Percentiles rank a stretch among this genome's conserved stretches.
Conservation (phyloP, 768 basidiomycete species). For the Tephrocybe sp. region DNA sequence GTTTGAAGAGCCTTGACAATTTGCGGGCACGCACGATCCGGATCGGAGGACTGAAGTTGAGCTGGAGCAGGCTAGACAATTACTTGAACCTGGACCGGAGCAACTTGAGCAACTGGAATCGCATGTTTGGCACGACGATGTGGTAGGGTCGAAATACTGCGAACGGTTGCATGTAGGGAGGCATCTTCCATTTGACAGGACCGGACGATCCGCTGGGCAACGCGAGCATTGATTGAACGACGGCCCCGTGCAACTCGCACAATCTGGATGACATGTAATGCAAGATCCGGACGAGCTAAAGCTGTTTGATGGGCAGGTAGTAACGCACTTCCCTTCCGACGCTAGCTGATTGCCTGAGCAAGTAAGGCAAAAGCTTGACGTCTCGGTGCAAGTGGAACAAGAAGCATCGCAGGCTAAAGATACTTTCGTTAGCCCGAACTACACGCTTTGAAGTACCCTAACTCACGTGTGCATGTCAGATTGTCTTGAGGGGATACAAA, state of each 20-base stretch:
- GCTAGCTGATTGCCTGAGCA: conserved; percentile 69
- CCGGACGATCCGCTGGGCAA: conserved; percentile 66
- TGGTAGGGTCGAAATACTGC: conserved; percentile 69
- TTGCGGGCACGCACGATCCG: conserved; percentile 63
- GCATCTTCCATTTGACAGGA: conserved; percentile 73
- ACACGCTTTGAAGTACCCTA: neutral
- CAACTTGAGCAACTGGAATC: conserved; percentile 80
- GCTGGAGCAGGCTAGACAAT: conserved; percentile 73
- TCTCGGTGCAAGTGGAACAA: conserved; percentile 70
- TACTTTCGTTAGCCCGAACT: neutral
- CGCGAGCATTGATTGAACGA: conserved; percentile 77
- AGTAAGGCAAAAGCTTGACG: conserved; percentile 68
- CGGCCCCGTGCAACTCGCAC: conserved; percentile 75
- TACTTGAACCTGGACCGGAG: conserved; percentile 60
- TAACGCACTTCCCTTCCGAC: conserved; percentile 69
- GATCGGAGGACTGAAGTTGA: conserved; percentile 57
- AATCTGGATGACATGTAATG: conserved; percentile 81
- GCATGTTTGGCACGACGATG: conserved; percentile 65
- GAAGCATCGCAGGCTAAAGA: conserved; percentile 60
- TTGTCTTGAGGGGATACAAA: conserved; percentile 73
- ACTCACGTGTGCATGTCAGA: conserved; percentile 60
- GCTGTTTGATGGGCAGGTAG: conserved; percentile 69
- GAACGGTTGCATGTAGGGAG: conserved; percentile 70
- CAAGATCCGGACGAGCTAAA: conserved; percentile 68
- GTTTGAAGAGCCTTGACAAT: conserved; percentile 51